These are phyloP conservation scores for Pythium graminicola DNA, from an alignment of 352 stramenopile genomes.

Conservation along the genomic window DNA sequence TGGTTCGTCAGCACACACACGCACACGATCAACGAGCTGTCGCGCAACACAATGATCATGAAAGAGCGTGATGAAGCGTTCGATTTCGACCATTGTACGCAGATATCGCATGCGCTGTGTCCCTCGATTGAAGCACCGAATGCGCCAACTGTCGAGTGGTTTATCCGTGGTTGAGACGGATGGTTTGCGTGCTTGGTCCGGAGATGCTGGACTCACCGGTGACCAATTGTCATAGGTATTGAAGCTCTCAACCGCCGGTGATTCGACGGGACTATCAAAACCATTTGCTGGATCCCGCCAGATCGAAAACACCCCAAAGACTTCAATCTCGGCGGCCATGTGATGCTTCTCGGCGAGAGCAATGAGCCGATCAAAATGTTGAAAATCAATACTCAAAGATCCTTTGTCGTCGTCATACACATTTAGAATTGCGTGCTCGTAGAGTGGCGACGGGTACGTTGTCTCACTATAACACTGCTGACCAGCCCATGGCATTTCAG, in stretches of 20 bases:
- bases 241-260: conserved; percentile 10
- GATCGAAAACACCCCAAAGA: conserved; percentile 67
- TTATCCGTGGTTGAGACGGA: background rate
- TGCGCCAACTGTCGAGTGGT: conserved; percentile 56
- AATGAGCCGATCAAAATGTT: conserved; percentile 62
- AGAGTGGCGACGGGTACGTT: conserved; percentile 58
- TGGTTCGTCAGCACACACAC: conserved; percentile 68
- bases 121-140: conserved; percentile 49
- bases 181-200: background rate
- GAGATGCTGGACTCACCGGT: background rate
- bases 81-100: conserved; percentile 42
- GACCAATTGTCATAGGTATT: too few species aligned
- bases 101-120: conserved; percentile 61
- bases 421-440: conserved; percentile 55
- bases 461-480: conserved; percentile 74
- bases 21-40: conserved; percentile 51
- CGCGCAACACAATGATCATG: conserved; percentile 58
- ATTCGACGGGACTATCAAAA: conserved; percentile 53
- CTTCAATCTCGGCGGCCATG: conserved; percentile 64
- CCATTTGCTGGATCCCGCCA: conserved; percentile 53
- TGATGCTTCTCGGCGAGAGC: conserved; percentile 36
- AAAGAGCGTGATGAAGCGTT: conserved; percentile 56
- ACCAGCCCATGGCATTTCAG: conserved; percentile 69
- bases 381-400: conserved; percentile 46
- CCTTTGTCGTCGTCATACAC: conserved; percentile 42